Percentiles rank a stretch among this genome's conserved stretches.
Evolutionary conservation across 805 yeast species (phyloP).

Genomic region (Lachancea quebecensis): DNA sequence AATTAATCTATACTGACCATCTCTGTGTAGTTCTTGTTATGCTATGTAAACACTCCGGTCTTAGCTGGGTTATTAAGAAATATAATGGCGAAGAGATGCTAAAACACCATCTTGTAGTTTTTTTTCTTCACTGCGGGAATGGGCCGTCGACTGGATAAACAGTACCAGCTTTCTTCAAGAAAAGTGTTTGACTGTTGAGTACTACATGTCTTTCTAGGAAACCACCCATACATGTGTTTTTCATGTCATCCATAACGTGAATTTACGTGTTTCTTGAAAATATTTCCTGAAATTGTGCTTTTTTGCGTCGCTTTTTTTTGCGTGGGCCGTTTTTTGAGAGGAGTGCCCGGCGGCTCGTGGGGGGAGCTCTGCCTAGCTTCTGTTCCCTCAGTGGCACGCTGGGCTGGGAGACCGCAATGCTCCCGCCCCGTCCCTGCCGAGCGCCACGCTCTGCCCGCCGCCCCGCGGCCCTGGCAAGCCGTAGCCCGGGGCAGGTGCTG

Average conservation of each 20-base stretch:
- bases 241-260: neutral
- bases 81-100: neutral
- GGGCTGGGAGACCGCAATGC: neutral
- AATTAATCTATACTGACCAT: constrained; percentile 70
- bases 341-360: neutral
- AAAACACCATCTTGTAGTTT: neutral
- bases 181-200: neutral
- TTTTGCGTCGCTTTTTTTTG: neutral
- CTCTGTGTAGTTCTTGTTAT: constrained; percentile 68
- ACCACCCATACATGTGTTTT: neutral
- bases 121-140: neutral
- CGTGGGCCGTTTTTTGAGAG: neutral
- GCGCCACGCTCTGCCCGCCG: neutral
- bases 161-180: neutral
- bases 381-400: neutral
- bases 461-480: too few relatives aligned
- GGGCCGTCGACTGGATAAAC: too few relatives aligned
- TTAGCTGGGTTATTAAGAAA: constrained; percentile 16
- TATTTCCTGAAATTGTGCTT: neutral
- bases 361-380: neutral
- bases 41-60: constrained; percentile 85
- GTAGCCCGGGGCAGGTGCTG: too few relatives aligned
- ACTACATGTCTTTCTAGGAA: neutral
- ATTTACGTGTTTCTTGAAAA: neutral
- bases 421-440: neutral